Evolutionary conservation across 495 filamentous ascomycete species (phyloP), one percentile per base, ranked within the genome.

Genomic region (Pyrenopolyporus hunteri): DNA sequence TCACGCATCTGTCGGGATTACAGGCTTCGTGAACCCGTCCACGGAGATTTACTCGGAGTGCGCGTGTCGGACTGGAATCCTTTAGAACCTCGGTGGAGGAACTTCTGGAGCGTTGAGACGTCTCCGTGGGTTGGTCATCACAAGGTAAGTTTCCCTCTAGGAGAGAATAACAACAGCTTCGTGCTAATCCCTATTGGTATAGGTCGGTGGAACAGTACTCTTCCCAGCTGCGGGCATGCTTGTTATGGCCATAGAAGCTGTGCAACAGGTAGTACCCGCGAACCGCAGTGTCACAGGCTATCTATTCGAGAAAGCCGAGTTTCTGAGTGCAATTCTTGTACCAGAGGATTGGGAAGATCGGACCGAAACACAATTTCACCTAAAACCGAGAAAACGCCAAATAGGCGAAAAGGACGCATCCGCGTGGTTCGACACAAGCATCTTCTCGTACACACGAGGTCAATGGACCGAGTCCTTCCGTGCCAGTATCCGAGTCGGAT

Each of bases 161-260:
- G 10, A 57, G 1, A 59, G 4, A 8, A 11, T 13, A 4, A 23
- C 3, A 6, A 23, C 19, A 25, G 2, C 0, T 11, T 6, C 13
- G 14, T 49, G 4, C 45, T 49, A 7, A 49, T 22, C 22, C 17
- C 9, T 17, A 6, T 10, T 6, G 3, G 13, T 20, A 33, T 22
- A 49, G 45, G 45, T 33, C 19, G 45, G 29, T 35, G 45, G 45
- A 16, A 49, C 28, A 20, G 45, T 49, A 10, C 28, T 89, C 0
- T 84, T 83, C 50, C 85, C 86, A 5, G 85, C 73, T 5, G 73
- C 83, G n/a, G 80, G 76, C 0, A 85, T 80, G 47, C 51, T 80
- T 6, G 70, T 73, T 5, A 82, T 81, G 66, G 80, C 80, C 0
- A 43, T 82, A 1, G 85, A 88, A 48, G 72, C 70, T 1, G 63